A percentile compares a stretch with the other conserved stretches of the same genome.
Conservation (phyloP, 345 rosid species). For the Lumnitzera racemosa region DNA sequence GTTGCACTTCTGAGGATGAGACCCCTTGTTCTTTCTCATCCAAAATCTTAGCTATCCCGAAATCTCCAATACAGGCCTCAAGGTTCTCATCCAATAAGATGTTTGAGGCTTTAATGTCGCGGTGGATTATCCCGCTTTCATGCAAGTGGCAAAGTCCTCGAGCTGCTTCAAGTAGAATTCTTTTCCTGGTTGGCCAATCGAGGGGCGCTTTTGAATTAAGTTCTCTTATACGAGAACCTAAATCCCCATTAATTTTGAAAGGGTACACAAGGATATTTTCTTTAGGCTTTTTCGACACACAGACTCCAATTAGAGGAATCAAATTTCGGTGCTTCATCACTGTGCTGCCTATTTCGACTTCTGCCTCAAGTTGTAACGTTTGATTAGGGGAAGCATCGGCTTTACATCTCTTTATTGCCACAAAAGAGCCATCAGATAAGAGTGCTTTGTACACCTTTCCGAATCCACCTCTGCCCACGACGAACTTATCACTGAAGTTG, state of each 20-base stretch:
- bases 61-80: constrained; percentile 6
- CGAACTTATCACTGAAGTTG: neutral
- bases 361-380: neutral
- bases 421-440: constrained; percentile 5
- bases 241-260: neutral
- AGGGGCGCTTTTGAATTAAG: neutral
- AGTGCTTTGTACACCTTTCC: constrained; percentile 1
- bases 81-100: constrained; percentile 7
- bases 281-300: neutral
- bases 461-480: constrained; percentile 8
- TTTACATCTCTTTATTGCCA: constrained; percentile 1
- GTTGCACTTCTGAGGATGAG: no score
- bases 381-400: no score
- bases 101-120: neutral
- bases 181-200: constrained; percentile 1
- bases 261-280: constrained; percentile 8
- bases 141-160: constrained; percentile 10
- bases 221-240: neutral
- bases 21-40: no score
- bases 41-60: neutral
- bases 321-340: constrained; percentile 1
- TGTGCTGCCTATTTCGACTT: constrained; percentile 1
- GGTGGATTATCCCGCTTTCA: neutral
- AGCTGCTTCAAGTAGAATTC: constrained; percentile 3
- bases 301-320: neutral